Evolutionary conservation across 179 eudicot genomes (phyloP).

Genomic region (Silene vulgaris): DNA sequence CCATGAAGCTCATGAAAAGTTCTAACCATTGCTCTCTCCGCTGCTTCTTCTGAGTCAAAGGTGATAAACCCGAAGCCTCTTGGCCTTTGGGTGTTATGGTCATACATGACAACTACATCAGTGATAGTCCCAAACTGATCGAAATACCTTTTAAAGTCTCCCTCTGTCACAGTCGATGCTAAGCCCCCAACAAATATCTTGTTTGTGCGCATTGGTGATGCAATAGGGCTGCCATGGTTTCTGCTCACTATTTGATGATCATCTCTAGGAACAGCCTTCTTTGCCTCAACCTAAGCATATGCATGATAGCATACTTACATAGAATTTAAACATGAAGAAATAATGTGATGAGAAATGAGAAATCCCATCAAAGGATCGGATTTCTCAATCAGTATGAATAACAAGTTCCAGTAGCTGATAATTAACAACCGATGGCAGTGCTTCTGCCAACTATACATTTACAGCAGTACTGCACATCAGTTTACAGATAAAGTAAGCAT

Average conservation of each 20-base stretch:
- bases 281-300: constrained; percentile 47
- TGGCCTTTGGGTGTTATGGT: constrained; percentile 54
- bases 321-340: constrained; percentile 7
- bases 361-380: background rate
- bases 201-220: constrained; percentile 47
- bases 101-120: constrained; percentile 56
- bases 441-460: background rate
- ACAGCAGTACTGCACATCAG: background rate
- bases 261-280: constrained; percentile 54
- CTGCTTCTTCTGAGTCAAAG: constrained; percentile 50
- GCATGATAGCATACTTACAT: constrained; percentile 20
- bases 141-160: constrained; percentile 47
- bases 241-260: constrained; percentile 34
- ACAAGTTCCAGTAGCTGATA: background rate
- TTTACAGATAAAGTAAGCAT: background rate
- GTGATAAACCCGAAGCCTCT: constrained; percentile 55
- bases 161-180: constrained; percentile 44
- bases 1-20: constrained; percentile 47
- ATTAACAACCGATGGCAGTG: background rate
- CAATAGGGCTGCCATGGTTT: constrained; percentile 35
- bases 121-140: constrained; percentile 47
- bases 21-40: constrained; percentile 37
- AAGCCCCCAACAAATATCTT: constrained; percentile 53
- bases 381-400: background rate
- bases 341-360: background rate